Base-by-base conservation (phyloP, 305 asterid species). In the Fraxinus xanthoxyloides region DNA sequence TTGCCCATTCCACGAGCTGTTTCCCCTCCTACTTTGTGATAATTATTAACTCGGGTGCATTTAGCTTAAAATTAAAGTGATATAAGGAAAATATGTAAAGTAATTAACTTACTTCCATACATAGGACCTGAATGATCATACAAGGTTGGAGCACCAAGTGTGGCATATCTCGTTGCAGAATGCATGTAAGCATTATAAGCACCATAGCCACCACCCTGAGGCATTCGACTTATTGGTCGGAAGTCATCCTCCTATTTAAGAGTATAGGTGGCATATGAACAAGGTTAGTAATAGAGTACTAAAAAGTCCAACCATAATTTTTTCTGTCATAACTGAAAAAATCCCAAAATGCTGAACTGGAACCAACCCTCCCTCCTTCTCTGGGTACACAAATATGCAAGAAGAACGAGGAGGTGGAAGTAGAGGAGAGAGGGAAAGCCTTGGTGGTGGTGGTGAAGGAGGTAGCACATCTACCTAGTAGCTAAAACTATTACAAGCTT, bases 91-190 rank as follows among this genome's bases (percentile, higher is more conserved):
- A 63, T 72, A 79, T 69, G 56, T 67, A 70, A 13, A 30, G 70
- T 40, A 67, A 81, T 19, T 48, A 10, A 90, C 99, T 90, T 90
- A 96, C 98, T 92, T 91, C 98, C 99, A 83, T 91, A 91, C 89
- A 91, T 61, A 82, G 97, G 76, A 77, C 89, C 89, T 4, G 92
- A 97, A 85, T 90, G 88, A 87, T 96, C 98, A 83, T 94, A 96
- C 80, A 94, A 72, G 77, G 98, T 94, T 34, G 99, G 99, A 82
- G 98, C 97, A 85, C 99, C 99, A 77, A 93, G 83, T n/a, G 97
- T 92, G 80, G 96, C 99, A 88, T 96, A 94, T 93, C 99, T 96
- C 72, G 98, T 96, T 51, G 99, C 94, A 78, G 96, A 92, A 86
- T 81, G 92, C 28, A 96, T 94, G 84, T 96, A 96, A 75, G 99